Evolutionary conservation across 495 filamentous ascomycete species (phyloP), one percentile per base, ranked within the genome.

Genomic region (Trichocladium uniseriatum): DNA sequence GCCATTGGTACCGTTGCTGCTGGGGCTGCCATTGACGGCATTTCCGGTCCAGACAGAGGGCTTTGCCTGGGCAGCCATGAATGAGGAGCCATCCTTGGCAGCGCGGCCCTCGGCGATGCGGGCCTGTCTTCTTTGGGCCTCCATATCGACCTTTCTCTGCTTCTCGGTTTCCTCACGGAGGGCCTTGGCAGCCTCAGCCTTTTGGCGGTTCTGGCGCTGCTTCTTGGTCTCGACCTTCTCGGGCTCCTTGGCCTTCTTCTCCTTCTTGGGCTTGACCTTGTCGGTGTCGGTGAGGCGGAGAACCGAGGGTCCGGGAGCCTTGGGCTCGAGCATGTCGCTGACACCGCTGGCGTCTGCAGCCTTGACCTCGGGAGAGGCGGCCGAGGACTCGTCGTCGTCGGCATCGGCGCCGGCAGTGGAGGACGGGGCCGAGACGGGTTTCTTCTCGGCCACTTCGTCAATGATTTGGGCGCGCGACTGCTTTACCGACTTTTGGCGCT

Each of bases 291-390:
- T 89, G 38, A 95, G 67, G 18, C 85, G 81, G 31, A 95, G 76
- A 34, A 89, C 80, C 5, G 82, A 80, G n/a, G 87, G 83, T 18
- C 75, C 85, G 32, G 80, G 60, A 16, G 80, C 61, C 36, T 75
- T 70, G 15, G 84, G 71, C 67, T 92, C 89, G 18, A 95, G 79
- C 89, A 95, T 95, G 63, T 95, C 89, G 40, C 82, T 82, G 38
- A 94, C 78, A 57, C 81, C 86, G 15, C 73, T 76, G 34, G 65
- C 58, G 38, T 72, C 65, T 19, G 68, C 76, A 20, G 84, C 76
- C 38, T 45, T 56, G 18, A 82, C 58, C 8, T 70, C 69, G 40
- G 84, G 83, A 21, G 85, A 88, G 42, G 70, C 73, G 38, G 71
- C 64, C 10, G 80, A 68, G 8, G 86, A 89, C 49, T 85, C 74